These are phyloP conservation scores for Platanthera guangdongensis DNA, from an alignment of 106 monocot species.

Conservation along the genomic window DNA sequence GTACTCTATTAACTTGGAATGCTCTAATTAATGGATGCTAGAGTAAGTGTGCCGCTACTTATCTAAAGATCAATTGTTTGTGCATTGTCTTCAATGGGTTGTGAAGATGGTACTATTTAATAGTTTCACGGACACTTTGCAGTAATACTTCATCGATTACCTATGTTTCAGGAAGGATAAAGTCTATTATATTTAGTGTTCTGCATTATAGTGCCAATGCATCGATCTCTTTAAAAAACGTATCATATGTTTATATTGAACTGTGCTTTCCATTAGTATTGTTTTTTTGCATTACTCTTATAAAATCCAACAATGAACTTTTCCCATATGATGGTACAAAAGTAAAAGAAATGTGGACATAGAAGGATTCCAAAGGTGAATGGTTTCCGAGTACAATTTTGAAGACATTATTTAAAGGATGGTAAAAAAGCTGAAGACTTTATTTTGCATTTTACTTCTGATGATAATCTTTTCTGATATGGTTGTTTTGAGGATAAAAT, in stretches of 20 bases:
- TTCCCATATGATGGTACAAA: background rate
- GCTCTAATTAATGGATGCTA: background rate
- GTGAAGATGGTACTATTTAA: background rate
- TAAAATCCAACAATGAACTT: background rate
- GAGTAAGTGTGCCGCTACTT: background rate
- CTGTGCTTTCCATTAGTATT: no score
- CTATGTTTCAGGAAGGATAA: no score
- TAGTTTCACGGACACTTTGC: background rate
- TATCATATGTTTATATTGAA: no score
- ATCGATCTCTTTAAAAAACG: no score
- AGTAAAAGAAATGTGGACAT: background rate
- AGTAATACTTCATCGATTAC: background rate
- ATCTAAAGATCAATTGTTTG: background rate
- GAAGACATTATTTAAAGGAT: background rate
- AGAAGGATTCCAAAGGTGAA: background rate
- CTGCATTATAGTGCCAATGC: no score
- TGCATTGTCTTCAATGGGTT: background rate
- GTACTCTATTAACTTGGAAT: background rate
- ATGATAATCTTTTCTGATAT: background rate
- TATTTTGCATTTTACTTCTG: background rate
- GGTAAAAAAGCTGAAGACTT: background rate
- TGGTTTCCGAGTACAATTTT: background rate
- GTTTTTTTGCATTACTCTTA: no score
- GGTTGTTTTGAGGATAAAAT: background rate
- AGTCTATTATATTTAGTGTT: no score